A percentile compares a stretch with the other conserved stretches of the same genome.
phyloP scores from a whole-genome alignment of 2,329 filamentous ascomycete genomes.

The Beauveria scarabaeidicola region DNA sequence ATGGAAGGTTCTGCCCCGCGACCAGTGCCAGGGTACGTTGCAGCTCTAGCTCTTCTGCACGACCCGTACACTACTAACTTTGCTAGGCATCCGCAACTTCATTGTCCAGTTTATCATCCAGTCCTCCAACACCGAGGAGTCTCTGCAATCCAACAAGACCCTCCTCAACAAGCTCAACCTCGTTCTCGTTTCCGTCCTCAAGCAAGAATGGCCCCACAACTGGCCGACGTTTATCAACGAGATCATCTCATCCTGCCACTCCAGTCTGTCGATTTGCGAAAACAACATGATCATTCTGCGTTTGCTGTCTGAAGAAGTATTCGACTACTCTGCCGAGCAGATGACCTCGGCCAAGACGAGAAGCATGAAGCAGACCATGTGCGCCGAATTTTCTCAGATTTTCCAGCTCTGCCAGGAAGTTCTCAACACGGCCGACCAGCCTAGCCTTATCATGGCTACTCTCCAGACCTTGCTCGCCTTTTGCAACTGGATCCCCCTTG shows the following conservation, averaged over 20 bases:
- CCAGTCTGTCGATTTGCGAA: conserved; percentile 93
- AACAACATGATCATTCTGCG: conserved; percentile 99
- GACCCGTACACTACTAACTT: conserved; percentile 14
- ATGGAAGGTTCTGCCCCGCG: conserved; percentile 95
- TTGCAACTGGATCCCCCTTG: conserved; percentile 97
- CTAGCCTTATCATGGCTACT: conserved; percentile 89
- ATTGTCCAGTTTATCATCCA: conserved; percentile 98
- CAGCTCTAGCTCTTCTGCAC: not conserved
- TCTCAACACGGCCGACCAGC: conserved; percentile 78
- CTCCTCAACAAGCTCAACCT: conserved; percentile 97
- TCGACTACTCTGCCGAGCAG: conserved; percentile 96
- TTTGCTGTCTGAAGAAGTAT: conserved; percentile 93
- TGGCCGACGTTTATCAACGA: conserved; percentile 99
- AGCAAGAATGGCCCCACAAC: conserved; percentile 99
- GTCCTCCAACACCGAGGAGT: conserved; percentile 82
- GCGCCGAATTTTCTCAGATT: conserved; percentile 94
- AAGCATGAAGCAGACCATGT: conserved; percentile 97
- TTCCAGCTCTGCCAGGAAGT: conserved; percentile 97
- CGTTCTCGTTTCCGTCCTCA: conserved; percentile 92
- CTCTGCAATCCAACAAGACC: conserved; percentile 72
- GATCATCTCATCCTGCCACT: conserved; percentile 93
- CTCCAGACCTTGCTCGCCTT: conserved; percentile 92
- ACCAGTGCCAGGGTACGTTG: conserved; percentile 76
- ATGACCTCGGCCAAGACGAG: conserved; percentile 98
- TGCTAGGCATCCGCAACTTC: conserved; percentile 90